These are phyloP conservation scores for Yarrowia deformans DNA, from an alignment of 805 yeast genomes.

Conservation along the genomic window DNA sequence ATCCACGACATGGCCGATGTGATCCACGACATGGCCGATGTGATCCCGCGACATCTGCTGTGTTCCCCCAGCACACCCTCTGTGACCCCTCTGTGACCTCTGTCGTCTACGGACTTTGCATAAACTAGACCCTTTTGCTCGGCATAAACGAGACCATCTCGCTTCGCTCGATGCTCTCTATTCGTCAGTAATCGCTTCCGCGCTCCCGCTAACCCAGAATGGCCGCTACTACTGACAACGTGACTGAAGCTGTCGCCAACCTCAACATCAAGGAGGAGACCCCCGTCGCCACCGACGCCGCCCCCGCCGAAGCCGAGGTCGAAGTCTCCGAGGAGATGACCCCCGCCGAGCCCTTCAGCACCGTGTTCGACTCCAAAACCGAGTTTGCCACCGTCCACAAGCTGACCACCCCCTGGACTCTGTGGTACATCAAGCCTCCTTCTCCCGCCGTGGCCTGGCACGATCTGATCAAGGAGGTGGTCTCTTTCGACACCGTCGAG, in stretches of 20 bases:
- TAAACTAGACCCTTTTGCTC: not conserved
- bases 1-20: too few relatives aligned
- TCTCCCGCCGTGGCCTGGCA: constrained; percentile 76
- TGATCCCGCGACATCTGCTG: too few relatives aligned
- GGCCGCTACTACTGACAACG: constrained; percentile 39
- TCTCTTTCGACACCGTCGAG: constrained; percentile 91
- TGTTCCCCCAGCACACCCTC: too few relatives aligned
- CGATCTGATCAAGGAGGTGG: constrained; percentile 89
- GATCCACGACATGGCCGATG: too few relatives aligned
- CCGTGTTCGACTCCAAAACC: constrained; percentile 49
- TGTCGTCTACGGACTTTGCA: not conserved
- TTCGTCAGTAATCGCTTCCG: too few relatives aligned
- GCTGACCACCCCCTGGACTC: constrained; percentile 87
- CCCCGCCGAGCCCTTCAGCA: constrained; percentile 36
- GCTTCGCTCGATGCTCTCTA: too few relatives aligned
- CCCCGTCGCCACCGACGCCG: not conserved
- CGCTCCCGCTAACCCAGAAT: constrained; percentile 29
- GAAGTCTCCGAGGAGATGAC: constrained; percentile 7
- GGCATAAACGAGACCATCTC: too few relatives aligned
- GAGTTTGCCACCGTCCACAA: constrained; percentile 83
- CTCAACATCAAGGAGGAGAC: constrained; percentile 51
- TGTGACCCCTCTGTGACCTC: too few relatives aligned
- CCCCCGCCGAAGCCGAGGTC: constrained; percentile 5
- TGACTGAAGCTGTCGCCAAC: constrained; percentile 35
- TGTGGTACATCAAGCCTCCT: constrained; percentile 97